Percentiles rank a stretch among this genome's conserved stretches.
Conservation (phyloP, 352 stramenopile species). For the Phytopythium vexans region DNA sequence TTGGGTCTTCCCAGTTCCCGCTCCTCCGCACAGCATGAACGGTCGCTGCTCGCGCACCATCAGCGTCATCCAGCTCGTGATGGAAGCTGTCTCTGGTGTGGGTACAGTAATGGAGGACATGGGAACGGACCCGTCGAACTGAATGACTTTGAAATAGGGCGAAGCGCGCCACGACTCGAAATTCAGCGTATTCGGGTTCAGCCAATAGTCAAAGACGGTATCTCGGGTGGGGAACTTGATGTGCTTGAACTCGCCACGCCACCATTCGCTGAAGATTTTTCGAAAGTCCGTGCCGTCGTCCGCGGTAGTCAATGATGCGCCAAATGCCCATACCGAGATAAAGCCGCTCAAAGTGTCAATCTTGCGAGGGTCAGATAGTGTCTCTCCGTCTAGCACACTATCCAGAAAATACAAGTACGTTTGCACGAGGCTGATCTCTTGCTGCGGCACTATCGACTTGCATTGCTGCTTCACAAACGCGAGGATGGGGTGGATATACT, state of each 20-base stretch:
- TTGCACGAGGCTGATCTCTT: slow-evolving; percentile 91
- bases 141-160: slow-evolving; percentile 85
- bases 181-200: slow-evolving; percentile 83
- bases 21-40: slow-evolving; percentile 92
- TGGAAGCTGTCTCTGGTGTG: slow-evolving; percentile 91
- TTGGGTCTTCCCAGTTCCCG: slow-evolving; percentile 94
- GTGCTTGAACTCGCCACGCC: slow-evolving; percentile 90
- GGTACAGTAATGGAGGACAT: slow-evolving; percentile 90
- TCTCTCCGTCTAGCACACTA: slow-evolving; percentile 69
- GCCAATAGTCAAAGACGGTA: slow-evolving; percentile 97
- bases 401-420: slow-evolving; percentile 92
- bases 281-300: slow-evolving; percentile 94
- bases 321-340: slow-evolving; percentile 93
- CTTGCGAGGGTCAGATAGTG: slow-evolving; percentile 56
- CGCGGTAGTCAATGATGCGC: slow-evolving; percentile 77
- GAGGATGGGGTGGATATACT: slow-evolving; percentile 86
- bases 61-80: slow-evolving; percentile 93
- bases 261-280: slow-evolving; percentile 94
- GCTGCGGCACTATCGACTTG: slow-evolving; percentile 86
- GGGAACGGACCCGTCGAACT: slow-evolving; percentile 69
- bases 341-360: slow-evolving; percentile 90
- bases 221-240: slow-evolving; percentile 93
- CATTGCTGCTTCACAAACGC: slow-evolving; percentile 85
- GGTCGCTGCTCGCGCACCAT: slow-evolving; percentile 90
- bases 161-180: slow-evolving; percentile 95